Evolutionary conservation across 2,329 filamentous ascomycete species (phyloP).

Genomic region (Ceratocystis ficicola): DNA sequence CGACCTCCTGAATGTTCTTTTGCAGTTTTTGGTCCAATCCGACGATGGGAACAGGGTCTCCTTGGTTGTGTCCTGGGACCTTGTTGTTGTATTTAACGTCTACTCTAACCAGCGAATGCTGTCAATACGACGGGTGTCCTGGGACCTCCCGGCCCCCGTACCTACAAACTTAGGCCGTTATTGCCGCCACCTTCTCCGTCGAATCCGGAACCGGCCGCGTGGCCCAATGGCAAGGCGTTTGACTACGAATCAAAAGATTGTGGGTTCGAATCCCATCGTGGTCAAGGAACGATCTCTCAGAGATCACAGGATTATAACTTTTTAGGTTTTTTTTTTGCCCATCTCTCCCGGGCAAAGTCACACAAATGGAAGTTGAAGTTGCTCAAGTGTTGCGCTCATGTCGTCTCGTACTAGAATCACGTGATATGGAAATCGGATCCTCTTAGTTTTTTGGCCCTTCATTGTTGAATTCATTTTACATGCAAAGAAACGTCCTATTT

Average conservation of each 20-base stretch:
- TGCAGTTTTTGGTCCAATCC: too few relatives aligned
- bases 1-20: too few relatives aligned
- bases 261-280: constrained; percentile 17
- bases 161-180: neutral
- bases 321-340: neutral
- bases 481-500: constrained; percentile 5
- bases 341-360: too few relatives aligned
- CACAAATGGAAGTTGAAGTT: neutral
- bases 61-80: too few relatives aligned
- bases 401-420: neutral
- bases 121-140: too few relatives aligned
- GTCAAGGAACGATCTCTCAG: neutral
- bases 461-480: neutral
- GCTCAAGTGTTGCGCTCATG: neutral
- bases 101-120: too few relatives aligned
- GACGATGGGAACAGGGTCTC: too few relatives aligned
- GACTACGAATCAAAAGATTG: constrained; percentile 18
- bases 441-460: neutral
- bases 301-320: neutral
- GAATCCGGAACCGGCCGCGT: constrained; percentile 14
- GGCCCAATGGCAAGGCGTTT: constrained; percentile 19
- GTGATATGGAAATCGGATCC: neutral
- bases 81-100: too few relatives aligned
- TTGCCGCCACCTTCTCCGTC: neutral
- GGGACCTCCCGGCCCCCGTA: too few relatives aligned